Evolutionary conservation across 495 filamentous ascomycete species (phyloP).

Genomic region (Staphylotrichum longicolle): DNA sequence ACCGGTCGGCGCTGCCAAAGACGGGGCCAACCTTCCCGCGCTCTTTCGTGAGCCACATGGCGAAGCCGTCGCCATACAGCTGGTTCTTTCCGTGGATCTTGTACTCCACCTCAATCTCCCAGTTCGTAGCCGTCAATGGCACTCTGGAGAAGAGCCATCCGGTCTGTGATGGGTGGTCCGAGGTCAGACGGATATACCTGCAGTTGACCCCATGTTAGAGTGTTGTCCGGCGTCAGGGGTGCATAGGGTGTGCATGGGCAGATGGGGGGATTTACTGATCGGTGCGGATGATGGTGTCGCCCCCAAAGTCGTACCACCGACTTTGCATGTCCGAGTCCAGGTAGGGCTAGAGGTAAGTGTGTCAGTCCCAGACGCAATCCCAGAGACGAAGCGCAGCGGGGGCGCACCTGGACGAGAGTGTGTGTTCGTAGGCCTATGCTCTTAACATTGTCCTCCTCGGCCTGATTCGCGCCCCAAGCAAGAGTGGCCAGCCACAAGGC

Average conservation of each 20-base stretch:
- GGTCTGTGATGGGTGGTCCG: constrained; percentile 81
- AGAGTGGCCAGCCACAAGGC: constrained; percentile 56
- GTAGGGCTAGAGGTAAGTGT: constrained; percentile 60
- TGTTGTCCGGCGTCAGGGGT: not conserved
- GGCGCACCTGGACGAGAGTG: constrained; percentile 59
- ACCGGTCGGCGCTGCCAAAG: constrained; percentile 83
- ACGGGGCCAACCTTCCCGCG: constrained; percentile 78
- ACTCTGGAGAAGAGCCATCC: constrained; percentile 94
- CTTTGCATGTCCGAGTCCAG: constrained; percentile 97
- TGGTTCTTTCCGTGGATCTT: constrained; percentile 72
- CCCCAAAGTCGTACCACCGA: constrained; percentile 99
- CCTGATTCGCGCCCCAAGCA: constrained; percentile 43
- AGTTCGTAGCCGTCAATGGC: constrained; percentile 96
- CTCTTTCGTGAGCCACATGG: constrained; percentile 97
- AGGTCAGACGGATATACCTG: constrained; percentile 89
- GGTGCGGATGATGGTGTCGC: constrained; percentile 87
- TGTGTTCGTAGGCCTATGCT: constrained; percentile 73
- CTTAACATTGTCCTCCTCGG: constrained; percentile 50
- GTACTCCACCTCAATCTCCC: constrained; percentile 98
- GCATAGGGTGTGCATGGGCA: too few species aligned
- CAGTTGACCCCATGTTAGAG: not conserved
- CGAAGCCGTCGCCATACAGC: constrained; percentile 95
- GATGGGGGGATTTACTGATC: constrained; percentile 64
- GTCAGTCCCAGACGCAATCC: constrained; percentile 8
- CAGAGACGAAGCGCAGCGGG: constrained; percentile 22